These are phyloP conservation scores for Lentinula boryana DNA, from an alignment of 768 basidiomycete species.

Conservation along the genomic window DNA sequence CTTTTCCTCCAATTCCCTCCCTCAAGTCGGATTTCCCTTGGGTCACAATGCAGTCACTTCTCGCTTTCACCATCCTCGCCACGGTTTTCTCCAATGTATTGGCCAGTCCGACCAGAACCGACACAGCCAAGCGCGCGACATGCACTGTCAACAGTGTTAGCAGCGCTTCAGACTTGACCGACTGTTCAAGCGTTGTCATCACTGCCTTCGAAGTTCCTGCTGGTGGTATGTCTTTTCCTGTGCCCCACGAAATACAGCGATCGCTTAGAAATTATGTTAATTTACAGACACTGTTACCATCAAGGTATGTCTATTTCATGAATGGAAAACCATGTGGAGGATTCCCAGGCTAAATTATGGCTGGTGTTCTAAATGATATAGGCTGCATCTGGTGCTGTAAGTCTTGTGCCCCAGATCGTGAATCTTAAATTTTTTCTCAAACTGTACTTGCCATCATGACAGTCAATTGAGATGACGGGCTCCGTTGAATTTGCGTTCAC, in stretches of 20 bases:
- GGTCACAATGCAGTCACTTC: neutral
- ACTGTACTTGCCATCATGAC: neutral
- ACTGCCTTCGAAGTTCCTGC: conserved; percentile 13
- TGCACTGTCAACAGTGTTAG: conserved; percentile 10
- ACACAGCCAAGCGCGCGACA: neutral
- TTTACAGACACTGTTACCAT: conserved; percentile 1
- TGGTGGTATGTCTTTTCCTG: conserved; percentile 7
- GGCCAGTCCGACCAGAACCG: neutral
- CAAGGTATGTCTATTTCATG: neutral
- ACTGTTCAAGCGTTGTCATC: conserved; percentile 14
- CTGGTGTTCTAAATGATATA: neutral
- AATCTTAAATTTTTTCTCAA: neutral
- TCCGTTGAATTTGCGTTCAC: conserved; percentile 1
- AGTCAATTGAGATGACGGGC: conserved; percentile 3
- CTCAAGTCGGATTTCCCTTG: too few relatives aligned
- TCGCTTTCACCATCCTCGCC: neutral
- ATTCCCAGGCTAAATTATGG: too few relatives aligned
- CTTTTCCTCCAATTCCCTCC: too few relatives aligned
- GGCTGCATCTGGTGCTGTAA: conserved; percentile 3
- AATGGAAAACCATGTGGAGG: too few relatives aligned
- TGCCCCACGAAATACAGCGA: neutral
- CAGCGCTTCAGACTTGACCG: conserved; percentile 12
- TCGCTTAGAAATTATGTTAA: neutral
- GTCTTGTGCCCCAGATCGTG: neutral
- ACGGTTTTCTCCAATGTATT: neutral